Evolutionary conservation across 164 flowering plant genomes (phyloP), one percentile per base, ranked within the genome.

Genomic region (Vitis rupestris): DNA sequence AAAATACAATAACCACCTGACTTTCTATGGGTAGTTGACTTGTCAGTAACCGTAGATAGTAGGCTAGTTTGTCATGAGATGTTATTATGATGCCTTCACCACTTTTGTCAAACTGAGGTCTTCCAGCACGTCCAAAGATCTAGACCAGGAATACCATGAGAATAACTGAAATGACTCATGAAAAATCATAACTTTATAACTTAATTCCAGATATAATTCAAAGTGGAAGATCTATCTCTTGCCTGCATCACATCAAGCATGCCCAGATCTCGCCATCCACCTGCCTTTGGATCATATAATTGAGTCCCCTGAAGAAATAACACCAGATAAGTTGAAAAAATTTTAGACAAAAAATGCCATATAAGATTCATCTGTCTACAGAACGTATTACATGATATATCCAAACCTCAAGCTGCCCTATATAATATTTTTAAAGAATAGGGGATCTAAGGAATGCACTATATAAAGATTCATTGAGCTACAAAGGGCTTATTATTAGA

Each of bases 211-310:
- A 63, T 23, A 1, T 31, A 67, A 10, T 15, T 65, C 13, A 17
- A 15, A 30, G 60, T 1, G 48, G 19, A 65, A 58, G 13, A 7
- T 30, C n/a, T 2, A 7, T 12, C 48, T 49, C 66, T 74, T 66
- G 90, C 99, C 90, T 96, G 99, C 99, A 96, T 96, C 66, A 96
- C 98, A 82, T 96, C 99, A 70, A 96, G 97, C 99, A 96, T 96
- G 50, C 99, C 99, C 68, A 92, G 75, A 79, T 96, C 99, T 73
- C 90, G 80, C 97, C 97, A 96, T 30, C 99, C 99, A 75, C 99
- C 99, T 75, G 97, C 98, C 80, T 96, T 96, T 53, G 99, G 86
- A 83, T 96, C 99, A 86, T 96, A 96, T 68, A 96, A 74, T 76
- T 96, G 99, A 9, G 99, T 96, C 9, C 99, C 99, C 99, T 96